phyloP scores from a whole-genome alignment of 768 basidiomycete genomes.

The Mycena chlorophos region DNA sequence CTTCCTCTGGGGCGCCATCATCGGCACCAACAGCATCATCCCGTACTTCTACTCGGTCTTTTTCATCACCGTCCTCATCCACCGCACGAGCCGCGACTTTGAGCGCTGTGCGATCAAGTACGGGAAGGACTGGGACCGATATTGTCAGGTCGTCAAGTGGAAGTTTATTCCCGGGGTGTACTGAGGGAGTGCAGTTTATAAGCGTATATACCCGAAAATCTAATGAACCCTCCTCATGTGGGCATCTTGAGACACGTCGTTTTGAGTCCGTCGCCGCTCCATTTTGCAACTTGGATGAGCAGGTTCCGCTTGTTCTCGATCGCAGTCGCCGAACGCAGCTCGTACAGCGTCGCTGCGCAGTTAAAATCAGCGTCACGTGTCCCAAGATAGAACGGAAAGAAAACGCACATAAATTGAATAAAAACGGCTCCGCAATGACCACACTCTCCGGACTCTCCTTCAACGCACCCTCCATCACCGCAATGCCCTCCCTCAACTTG shows the following conservation, averaged over 20 bases:
- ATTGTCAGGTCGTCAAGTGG: slow-evolving; percentile 84
- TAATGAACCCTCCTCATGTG: slow-evolving; percentile 23
- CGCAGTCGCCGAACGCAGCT: slow-evolving; percentile 71
- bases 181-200: slow-evolving; percentile 47
- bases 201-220: background rate
- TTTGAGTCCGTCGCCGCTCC: slow-evolving; percentile 79
- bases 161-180: slow-evolving; percentile 90
- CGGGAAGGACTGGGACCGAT: slow-evolving; percentile 92
- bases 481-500: slow-evolving; percentile 73
- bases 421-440: slow-evolving; percentile 76
- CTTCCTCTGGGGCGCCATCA: slow-evolving; percentile 79
- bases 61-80: slow-evolving; percentile 90
- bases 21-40: slow-evolving; percentile 76
- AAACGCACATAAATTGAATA: slow-evolving; percentile 78
- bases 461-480: slow-evolving; percentile 64
- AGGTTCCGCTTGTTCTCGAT: slow-evolving; percentile 76
- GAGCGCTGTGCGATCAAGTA: slow-evolving; percentile 92
- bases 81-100: slow-evolving; percentile 91
- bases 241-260: slow-evolving; percentile 81
- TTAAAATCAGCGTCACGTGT: background rate
- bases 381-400: background rate
- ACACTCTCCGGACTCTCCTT: slow-evolving; percentile 66
- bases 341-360: slow-evolving; percentile 82
- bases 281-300: slow-evolving; percentile 75
- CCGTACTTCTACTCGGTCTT: slow-evolving; percentile 97